Evolutionary conservation across 2,329 filamentous ascomycete genomes (phyloP), one percentile per base, ranked within the genome.

Genomic region (Colletotrichum spaethianum): DNA sequence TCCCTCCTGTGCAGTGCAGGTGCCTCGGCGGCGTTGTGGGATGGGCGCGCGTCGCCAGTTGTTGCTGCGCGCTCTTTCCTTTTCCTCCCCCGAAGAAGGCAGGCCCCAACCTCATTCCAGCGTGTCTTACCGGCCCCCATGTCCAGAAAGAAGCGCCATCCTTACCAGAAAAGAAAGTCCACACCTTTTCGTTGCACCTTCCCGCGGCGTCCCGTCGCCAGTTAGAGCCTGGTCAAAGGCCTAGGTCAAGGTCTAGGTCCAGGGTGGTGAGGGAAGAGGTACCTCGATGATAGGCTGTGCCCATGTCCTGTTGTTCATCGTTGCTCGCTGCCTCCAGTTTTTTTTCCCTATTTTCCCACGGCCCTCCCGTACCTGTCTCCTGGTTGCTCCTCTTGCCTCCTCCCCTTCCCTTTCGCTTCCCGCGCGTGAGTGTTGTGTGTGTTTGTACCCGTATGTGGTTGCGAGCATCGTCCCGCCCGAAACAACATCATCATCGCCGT

Each of bases 331-430:
- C 60, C 70, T 72, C 48, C 70, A 59, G 53, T 57, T 66, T 71
- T 73, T 73, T 66, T 70, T 40, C 70, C 56, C 59, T 62, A 46
- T 71, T 71, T 71, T 63, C 61, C 62, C 56, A 55, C 40, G 59
- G 50, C 52, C 59, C 70, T 72, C 69, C 69, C 65, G 65, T 46
- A 33, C 65, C 52, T 57, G 60, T 57, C 67, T 36, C 57, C 23
- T n/a, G 28, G 36, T 61, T 61, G 56, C 57, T 40, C 31, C n/a
- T 59, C 46, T 48, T 20, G 50, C 46, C 23, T 63, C 9, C 36
- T 31, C 67, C 60, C 44, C 55, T 65, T 57, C 61, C 61, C 50
- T 26, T 70, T 65, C 62, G n/a, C 46, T 61, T 62, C 53, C 57
- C 53, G 66, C 53, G 59, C 38, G 42, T 59, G 65, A 38, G 52